Evolutionary conservation across 768 basidiomycete species (phyloP).

Genomic region (Lactarius hengduanensis): DNA sequence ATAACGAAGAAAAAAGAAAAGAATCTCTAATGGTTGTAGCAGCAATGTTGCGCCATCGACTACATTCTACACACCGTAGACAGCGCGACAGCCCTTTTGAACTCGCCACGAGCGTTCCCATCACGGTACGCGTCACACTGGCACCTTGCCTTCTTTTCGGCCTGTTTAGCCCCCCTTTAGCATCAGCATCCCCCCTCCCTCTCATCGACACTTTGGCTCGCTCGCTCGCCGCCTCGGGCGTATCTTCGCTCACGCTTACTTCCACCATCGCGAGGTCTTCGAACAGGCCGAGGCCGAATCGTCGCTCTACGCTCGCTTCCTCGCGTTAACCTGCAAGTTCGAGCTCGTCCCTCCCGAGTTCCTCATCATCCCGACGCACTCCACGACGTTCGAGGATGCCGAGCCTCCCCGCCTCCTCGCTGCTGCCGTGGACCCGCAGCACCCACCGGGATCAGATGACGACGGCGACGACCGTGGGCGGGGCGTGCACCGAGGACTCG

Average conservation of each 20-base stretch:
- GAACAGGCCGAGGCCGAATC: constrained; percentile 90
- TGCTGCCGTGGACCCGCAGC: constrained; percentile 25
- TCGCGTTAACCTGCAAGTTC: constrained; percentile 76
- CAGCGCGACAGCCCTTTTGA: constrained; percentile 87
- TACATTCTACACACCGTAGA: constrained; percentile 93
- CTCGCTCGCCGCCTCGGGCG: constrained; percentile 89
- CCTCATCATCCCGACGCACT: constrained; percentile 67
- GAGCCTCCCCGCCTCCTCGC: constrained; percentile 27
- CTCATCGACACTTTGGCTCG: constrained; percentile 84
- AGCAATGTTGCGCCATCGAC: constrained; percentile 98
- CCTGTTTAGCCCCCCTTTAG: constrained; percentile 40
- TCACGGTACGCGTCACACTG: constrained; percentile 58
- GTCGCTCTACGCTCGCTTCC: constrained; percentile 85
- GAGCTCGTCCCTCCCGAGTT: constrained; percentile 81
- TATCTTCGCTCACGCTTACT: constrained; percentile 96
- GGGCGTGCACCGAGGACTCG: constrained; percentile 22
- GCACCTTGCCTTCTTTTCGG: not conserved
- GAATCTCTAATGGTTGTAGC: constrained; percentile 12
- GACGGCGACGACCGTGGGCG: constrained; percentile 27
- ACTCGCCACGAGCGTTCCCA: constrained; percentile 88
- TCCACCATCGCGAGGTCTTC: constrained; percentile 89
- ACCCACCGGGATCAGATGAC: constrained; percentile 14
- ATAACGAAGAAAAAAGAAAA: not conserved
- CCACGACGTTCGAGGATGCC: constrained; percentile 35
- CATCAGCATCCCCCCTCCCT: constrained; percentile 75